Evolutionary conservation across 768 basidiomycete species (phyloP).

Genomic region (Tricholoma flavovirens): DNA sequence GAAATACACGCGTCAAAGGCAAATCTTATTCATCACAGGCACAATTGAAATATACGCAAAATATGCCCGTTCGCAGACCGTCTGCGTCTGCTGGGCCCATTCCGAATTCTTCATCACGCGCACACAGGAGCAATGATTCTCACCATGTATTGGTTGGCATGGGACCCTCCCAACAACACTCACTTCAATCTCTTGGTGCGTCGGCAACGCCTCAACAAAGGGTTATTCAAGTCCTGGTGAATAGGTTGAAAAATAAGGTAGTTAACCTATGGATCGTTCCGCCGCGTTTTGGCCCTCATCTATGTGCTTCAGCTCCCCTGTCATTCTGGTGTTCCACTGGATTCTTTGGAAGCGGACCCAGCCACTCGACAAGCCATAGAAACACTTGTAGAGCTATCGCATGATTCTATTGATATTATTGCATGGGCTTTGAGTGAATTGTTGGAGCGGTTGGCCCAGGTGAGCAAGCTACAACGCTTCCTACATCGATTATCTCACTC

Average conservation of each 20-base stretch:
- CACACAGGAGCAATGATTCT: slow-evolving; percentile 62
- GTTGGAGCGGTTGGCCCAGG: slow-evolving; percentile 74
- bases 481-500: not conserved
- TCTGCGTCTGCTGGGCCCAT: slow-evolving; percentile 48
- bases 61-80: slow-evolving; percentile 50
- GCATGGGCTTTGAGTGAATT: slow-evolving; percentile 72
- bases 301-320: slow-evolving; percentile 61
- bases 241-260: slow-evolving; percentile 78
- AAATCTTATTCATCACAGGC: not conserved
- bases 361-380: slow-evolving; percentile 73
- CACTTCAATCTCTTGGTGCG: slow-evolving; percentile 28
- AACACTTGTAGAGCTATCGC: slow-evolving; percentile 73
- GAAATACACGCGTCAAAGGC: not conserved
- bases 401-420: slow-evolving; percentile 75
- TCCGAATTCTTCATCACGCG: slow-evolving; percentile 35
- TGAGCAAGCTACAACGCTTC: slow-evolving; percentile 23
- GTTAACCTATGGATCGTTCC: not conserved
- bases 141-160: slow-evolving; percentile 32
- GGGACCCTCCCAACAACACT: slow-evolving; percentile 23
- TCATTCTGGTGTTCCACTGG: slow-evolving; percentile 71
- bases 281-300: not conserved
- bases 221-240: slow-evolving; percentile 75
- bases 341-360: slow-evolving; percentile 68
- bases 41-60: slow-evolving; percentile 18
- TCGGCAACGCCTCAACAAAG: slow-evolving; percentile 69